These are phyloP conservation scores for Tulasnella sp. DNA, from an alignment of 768 basidiomycete genomes.

Conservation along the genomic window DNA sequence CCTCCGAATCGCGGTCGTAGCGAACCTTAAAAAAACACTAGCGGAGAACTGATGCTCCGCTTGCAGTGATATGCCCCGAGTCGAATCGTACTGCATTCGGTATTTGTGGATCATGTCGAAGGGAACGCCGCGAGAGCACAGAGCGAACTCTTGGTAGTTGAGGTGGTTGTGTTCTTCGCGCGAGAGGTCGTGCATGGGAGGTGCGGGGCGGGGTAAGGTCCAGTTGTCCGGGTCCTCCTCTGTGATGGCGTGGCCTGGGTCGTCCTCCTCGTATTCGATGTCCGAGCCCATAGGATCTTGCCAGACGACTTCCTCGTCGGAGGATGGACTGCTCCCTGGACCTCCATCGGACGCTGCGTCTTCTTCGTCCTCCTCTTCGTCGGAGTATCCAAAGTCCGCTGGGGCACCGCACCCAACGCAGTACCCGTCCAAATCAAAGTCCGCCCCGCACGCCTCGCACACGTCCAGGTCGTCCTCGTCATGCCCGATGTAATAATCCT, in stretches of 20 bases:
- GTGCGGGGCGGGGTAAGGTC: neutral
- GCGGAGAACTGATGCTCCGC: neutral
- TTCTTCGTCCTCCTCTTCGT: neutral
- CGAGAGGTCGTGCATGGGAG: constrained; percentile 1
- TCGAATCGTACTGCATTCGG: neutral
- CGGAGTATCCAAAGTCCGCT: neutral
- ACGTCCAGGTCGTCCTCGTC: neutral
- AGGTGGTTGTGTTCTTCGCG: neutral
- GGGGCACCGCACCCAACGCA: neutral
- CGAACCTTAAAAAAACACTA: neutral
- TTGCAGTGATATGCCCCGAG: neutral
- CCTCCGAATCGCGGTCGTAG: neutral
- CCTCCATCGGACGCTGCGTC: neutral
- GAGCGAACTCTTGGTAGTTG: neutral
- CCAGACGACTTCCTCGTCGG: neutral
- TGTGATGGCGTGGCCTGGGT: neutral
- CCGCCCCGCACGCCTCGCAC: neutral
- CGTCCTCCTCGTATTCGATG: neutral
- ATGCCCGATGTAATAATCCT: neutral
- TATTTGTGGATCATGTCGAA: constrained; percentile 19
- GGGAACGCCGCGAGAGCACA: constrained; percentile 16
- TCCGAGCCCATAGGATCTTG: neutral
- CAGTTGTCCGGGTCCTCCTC: neutral
- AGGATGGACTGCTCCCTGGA: neutral
- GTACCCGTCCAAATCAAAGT: neutral